Conservation (phyloP, 495 filamentous ascomycete species). For the Xylaria bambusicola region DNA sequence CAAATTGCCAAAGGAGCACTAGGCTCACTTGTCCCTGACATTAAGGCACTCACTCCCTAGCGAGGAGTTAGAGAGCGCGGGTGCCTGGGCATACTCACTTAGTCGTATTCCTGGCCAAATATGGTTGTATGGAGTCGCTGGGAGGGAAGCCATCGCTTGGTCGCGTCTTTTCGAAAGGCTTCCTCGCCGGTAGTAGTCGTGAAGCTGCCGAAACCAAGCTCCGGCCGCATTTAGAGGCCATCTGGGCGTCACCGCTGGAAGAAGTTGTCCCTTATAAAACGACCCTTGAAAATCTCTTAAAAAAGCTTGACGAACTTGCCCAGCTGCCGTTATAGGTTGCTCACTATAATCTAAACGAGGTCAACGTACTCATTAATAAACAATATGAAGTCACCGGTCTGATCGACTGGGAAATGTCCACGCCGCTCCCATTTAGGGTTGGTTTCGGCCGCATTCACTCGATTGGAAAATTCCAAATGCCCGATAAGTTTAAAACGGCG, state of each 20-base stretch:
- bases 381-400: constrained; percentile 35
- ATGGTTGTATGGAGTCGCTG: constrained; percentile 27
- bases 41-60: constrained; percentile 24
- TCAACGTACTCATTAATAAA: constrained; percentile 38
- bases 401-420: constrained; percentile 40
- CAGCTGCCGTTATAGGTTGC: constrained; percentile 36
- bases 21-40: constrained; percentile 29
- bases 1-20: constrained; percentile 29
- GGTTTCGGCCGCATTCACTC: constrained; percentile 39
- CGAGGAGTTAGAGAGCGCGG: constrained; percentile 26
- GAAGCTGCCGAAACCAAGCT: constrained; percentile 30
- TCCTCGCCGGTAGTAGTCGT: constrained; percentile 24
- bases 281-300: constrained; percentile 22
- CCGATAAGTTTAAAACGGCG: constrained; percentile 31
- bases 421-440: constrained; percentile 36
- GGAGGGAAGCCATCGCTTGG: constrained; percentile 28
- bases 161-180: constrained; percentile 28
- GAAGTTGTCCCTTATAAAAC: constrained; percentile 26
- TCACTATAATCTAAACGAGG: constrained; percentile 35
- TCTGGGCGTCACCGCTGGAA: constrained; percentile 29
- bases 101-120: constrained; percentile 30
- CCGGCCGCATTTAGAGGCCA: constrained; percentile 29
- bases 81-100: constrained; percentile 34
- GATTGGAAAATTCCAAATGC: constrained; percentile 35
- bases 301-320: constrained; percentile 26